These are phyloP conservation scores for Jaenimonas drosophilae DNA, from an alignment of 208 protist genomes.

Conservation along the genomic window DNA sequence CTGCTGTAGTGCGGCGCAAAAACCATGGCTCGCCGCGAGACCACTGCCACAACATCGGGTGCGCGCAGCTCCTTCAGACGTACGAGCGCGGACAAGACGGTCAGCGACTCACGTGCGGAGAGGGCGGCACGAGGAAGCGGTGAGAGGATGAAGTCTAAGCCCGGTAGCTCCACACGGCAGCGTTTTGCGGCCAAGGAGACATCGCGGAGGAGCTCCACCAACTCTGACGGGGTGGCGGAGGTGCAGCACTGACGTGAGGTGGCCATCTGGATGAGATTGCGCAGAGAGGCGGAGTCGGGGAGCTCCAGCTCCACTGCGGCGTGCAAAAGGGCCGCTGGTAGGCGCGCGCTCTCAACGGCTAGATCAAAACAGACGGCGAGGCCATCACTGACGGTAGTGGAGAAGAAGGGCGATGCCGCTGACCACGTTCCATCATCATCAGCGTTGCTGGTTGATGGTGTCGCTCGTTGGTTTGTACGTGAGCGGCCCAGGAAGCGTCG, in stretches of 20 bases:
- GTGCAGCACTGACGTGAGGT: slow-evolving; percentile 15
- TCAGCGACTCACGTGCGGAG: slow-evolving; percentile 39
- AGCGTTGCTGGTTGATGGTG: too few relatives aligned
- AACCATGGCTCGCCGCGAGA: slow-evolving; percentile 35
- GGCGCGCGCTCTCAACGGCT: slow-evolving; percentile 6
- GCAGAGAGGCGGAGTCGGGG: slow-evolving; percentile 30
- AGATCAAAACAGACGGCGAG: slow-evolving; percentile 49
- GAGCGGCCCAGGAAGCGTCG: too few relatives aligned
- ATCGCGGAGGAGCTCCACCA: slow-evolving; percentile 24
- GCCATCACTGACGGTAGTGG: slow-evolving; percentile 31
- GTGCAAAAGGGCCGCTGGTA: slow-evolving; percentile 16
- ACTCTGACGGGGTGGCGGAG: slow-evolving; percentile 9
- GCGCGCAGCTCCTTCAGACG: slow-evolving; percentile 29
- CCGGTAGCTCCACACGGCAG: too few relatives aligned
- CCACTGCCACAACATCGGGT: slow-evolving; percentile 21
- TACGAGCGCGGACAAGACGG: slow-evolving; percentile 54
- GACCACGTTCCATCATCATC: too few relatives aligned
- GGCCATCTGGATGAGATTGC: slow-evolving; percentile 17
- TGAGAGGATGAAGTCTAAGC: too few relatives aligned
- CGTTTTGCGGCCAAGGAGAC: slow-evolving; percentile 65
- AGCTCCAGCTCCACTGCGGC: slow-evolving; percentile 50
- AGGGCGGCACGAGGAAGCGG: slow-evolving; percentile 36
- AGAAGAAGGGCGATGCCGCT: slow-evolving; percentile 55
- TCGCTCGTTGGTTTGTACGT: too few relatives aligned
- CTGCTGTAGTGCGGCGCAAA: slow-evolving; percentile 36